phyloP scores from a whole-genome alignment of 2,329 filamentous ascomycete species.

The Truncatella angustata region DNA sequence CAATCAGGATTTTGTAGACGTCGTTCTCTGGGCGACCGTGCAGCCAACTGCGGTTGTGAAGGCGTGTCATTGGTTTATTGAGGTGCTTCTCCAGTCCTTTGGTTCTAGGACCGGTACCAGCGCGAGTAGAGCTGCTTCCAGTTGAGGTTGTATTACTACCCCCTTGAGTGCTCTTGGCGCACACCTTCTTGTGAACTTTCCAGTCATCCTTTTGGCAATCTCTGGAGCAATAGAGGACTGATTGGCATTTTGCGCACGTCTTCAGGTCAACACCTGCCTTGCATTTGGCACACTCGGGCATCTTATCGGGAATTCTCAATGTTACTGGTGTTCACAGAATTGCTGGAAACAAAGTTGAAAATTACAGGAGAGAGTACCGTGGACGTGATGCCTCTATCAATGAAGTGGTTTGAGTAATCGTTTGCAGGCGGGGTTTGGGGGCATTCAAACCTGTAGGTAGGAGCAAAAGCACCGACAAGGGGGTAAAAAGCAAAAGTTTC shows the following conservation, averaged over 20 bases:
- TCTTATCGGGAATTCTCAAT: no score
- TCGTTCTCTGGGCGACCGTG: conserved; percentile 41
- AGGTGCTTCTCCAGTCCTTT: conserved; percentile 28
- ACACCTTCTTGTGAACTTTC: conserved; percentile 19
- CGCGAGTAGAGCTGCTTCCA: no score
- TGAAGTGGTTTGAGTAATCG: no score
- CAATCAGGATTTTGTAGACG: conserved; percentile 44
- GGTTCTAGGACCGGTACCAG: no score
- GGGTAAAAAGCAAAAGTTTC: no score
- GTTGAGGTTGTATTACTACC: conserved; percentile 9
- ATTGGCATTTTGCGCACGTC: conserved; percentile 16
- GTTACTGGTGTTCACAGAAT: not conserved
- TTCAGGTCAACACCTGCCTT: conserved; percentile 15
- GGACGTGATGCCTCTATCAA: no score
- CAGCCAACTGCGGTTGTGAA: conserved; percentile 39
- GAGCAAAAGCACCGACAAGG: no score
- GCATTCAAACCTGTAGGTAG: no score
- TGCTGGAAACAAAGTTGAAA: no score
- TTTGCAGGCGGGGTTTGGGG: no score
- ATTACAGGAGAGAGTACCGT: no score
- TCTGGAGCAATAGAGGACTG: conserved; percentile 17
- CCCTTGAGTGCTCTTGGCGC: conserved; percentile 10
- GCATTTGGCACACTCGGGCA: conserved; percentile 16
- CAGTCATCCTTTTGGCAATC: conserved; percentile 20
- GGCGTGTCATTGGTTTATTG: conserved; percentile 36